Conservation (phyloP, 768 basidiomycete species). For the Russula griseocarnosa region DNA sequence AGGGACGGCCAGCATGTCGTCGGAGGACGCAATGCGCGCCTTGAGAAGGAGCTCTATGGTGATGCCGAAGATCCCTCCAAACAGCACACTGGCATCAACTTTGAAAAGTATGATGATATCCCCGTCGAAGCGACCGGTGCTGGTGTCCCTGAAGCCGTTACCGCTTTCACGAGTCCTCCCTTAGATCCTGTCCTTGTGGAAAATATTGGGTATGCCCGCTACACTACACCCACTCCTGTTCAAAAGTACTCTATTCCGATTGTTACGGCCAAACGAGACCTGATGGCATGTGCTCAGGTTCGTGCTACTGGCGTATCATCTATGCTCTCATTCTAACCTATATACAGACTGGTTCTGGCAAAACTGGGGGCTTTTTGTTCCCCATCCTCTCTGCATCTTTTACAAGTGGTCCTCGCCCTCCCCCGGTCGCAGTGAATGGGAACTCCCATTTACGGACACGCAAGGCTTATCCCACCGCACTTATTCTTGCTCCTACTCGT, state of each 20-base stretch:
- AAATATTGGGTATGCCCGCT: slow-evolving; percentile 90
- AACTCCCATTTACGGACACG: slow-evolving; percentile 60
- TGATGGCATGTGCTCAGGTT: slow-evolving; percentile 95
- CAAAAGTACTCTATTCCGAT: slow-evolving; percentile 99
- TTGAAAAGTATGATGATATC: slow-evolving; percentile 99
- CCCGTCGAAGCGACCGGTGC: slow-evolving; percentile 98
- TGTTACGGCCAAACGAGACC: slow-evolving; percentile 81
- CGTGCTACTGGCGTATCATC: slow-evolving; percentile 29
- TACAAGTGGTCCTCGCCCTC: slow-evolving; percentile 68
- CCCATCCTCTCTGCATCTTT: slow-evolving; percentile 96
- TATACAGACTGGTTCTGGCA: slow-evolving; percentile 93
- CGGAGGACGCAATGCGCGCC: slow-evolving; percentile 78
- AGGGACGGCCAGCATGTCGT: slow-evolving; percentile 82
- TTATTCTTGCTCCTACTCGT: slow-evolving; percentile 96
- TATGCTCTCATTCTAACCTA: slow-evolving; percentile 26
- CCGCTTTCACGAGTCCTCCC: slow-evolving; percentile 80
- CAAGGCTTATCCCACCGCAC: slow-evolving; percentile 95
- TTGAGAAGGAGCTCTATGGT: slow-evolving; percentile 96
- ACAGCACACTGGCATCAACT: slow-evolving; percentile 97
- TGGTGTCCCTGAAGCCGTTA: slow-evolving; percentile 94
- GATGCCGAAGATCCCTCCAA: slow-evolving; percentile 80
- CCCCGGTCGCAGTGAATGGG: slow-evolving; percentile 51
- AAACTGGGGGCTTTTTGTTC: slow-evolving; percentile 98
- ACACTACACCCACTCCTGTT: slow-evolving; percentile 94
- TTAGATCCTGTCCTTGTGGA: slow-evolving; percentile 91